Base-by-base conservation (phyloP, 768 basidiomycete genomes). In the Postia placenta region DNA sequence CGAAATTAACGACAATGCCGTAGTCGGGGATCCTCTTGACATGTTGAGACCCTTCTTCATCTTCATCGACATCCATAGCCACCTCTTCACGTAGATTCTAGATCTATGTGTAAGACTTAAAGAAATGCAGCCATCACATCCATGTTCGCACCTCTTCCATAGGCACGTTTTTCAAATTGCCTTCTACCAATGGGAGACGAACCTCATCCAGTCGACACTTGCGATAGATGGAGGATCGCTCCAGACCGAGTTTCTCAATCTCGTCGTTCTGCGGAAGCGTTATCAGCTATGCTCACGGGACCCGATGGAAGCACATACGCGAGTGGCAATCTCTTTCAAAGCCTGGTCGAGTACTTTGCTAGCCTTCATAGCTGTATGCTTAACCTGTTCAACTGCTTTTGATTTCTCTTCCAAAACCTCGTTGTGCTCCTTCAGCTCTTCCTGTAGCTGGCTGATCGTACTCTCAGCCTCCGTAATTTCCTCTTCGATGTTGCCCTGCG, bases 141-240 rank as follows among this genome's bases (percentile, higher is more conserved):
- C 9, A 15, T 33, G 27, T 5, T 56, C 71, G 35, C 42, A 91
- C 92, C 81, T 97, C 96, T 62, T 97, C 93, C 81, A 98, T 88
- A 0, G 95, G 89, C 2, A 98, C 90, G 56, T 88, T 80, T 64
- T 81, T 85, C 47, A 98, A 69, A 59, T 81, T 78, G 5, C 95
- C 96, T 47, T 76, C 64, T 12, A 74, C 56, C 11, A 98, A 69
- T 0, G 95, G 93, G 15, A 99, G 65, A 50, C 78, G 78, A 56
- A 97, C 86, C 58, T 96, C 93, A 54, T 99, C 96, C 38, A 99
- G 74, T 54, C 92, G 80, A 67, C 95, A 97, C 60, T 89, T 90
- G 14, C 94, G 80, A 63, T 97, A 98, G 40, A 89, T 77, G 0
- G 84, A 73, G 20, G 92, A 89, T 20, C 95, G 75, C 60, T 97